Evolutionary conservation across 2,329 filamentous ascomycete species (phyloP).

Genomic region (Trichoderma atrobrunneum): DNA sequence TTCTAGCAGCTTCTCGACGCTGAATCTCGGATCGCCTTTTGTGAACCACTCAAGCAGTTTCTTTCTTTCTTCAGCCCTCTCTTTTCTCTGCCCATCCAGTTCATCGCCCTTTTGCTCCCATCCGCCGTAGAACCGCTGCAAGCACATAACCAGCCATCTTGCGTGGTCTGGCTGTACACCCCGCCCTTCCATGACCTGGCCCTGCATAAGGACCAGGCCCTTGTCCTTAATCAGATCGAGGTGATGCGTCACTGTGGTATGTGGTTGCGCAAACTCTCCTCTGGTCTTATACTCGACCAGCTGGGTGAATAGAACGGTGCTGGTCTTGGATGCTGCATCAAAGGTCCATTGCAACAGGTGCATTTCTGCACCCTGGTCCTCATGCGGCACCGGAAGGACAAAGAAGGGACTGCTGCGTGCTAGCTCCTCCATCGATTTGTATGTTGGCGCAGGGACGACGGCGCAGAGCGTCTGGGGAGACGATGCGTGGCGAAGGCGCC

Average conservation of each 20-base stretch:
- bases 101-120: conserved; percentile 47
- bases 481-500: conserved; percentile 81
- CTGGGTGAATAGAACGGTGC: conserved; percentile 87
- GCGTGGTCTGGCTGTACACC: conserved; percentile 78
- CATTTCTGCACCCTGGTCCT: conserved; percentile 73
- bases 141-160: conserved; percentile 85
- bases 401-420: conserved; percentile 81
- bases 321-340: conserved; percentile 61
- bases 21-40: conserved; percentile 73
- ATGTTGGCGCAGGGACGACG: conserved; percentile 70
- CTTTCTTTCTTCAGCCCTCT: conserved; percentile 61
- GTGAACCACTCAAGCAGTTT: conserved; percentile 79
- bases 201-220: conserved; percentile 82
- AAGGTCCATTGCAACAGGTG: conserved; percentile 98
- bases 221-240: conserved; percentile 72
- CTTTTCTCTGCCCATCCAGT: conserved; percentile 42
- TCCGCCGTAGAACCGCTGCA: conserved; percentile 89
- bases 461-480: conserved; percentile 79
- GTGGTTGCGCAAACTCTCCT: conserved; percentile 84
- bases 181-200: conserved; percentile 69
- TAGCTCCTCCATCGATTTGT: conserved; percentile 65
- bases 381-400: conserved; percentile 78
- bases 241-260: conserved; percentile 93
- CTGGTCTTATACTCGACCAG: conserved; percentile 89
- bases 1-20: conserved; percentile 78